Conservation (phyloP, 495 filamentous ascomycete species). For the Xylaria venustula region DNA sequence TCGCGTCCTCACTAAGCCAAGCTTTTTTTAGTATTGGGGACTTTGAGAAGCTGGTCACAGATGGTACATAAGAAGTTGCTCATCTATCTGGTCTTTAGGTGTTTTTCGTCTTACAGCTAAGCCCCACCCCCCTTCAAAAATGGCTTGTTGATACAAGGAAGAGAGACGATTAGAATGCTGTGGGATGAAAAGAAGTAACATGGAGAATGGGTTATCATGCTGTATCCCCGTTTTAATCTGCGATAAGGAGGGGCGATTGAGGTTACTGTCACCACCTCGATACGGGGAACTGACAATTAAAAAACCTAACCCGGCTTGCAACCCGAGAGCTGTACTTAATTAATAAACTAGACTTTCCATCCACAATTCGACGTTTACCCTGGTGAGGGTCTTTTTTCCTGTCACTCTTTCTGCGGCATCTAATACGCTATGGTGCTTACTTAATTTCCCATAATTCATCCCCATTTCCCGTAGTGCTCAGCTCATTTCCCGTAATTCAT, state of each 20-base stretch:
- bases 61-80: background rate
- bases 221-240: background rate
- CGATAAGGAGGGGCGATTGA: background rate
- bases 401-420: background rate
- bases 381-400: background rate
- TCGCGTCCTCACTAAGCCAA: constrained; percentile 53
- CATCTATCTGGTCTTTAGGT: background rate
- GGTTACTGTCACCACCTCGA: background rate
- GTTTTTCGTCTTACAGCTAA: too few relatives aligned
- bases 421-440: too few relatives aligned
- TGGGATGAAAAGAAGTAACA: background rate
- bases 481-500: too few relatives aligned
- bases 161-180: background rate
- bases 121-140: too few relatives aligned
- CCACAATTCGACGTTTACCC: background rate
- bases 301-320: background rate
- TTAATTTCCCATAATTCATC: too few relatives aligned
- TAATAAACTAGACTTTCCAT: background rate
- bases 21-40: constrained; percentile 38
- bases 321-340: background rate
- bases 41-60: background rate
- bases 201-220: background rate
- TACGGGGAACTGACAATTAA: background rate
- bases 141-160: background rate
- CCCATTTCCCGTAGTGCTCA: too few relatives aligned